Base-by-base conservation (phyloP, 371 early-diverging fungal species). In the Mucor lusitanicus region DNA sequence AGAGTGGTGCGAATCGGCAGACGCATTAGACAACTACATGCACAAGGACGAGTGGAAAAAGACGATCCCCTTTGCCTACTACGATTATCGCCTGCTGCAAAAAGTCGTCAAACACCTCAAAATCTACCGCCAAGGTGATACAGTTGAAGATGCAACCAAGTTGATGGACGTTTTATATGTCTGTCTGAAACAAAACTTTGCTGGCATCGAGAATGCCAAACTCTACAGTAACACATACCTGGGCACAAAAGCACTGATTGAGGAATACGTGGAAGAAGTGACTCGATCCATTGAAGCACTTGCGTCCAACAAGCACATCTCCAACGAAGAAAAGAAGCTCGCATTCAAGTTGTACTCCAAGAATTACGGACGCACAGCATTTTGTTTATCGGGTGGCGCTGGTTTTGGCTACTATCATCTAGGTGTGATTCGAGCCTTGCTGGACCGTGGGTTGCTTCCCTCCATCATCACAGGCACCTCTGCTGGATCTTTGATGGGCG, bases 361-460 rank as follows among this genome's bases (percentile, higher is more conserved):
- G 64, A 88, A 92, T 48, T 95, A 91, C 76, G 97, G 97, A 2
- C 82, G 94, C 11, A 92, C 95, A 0, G 97, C 97, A 1, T 81
- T 97, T 64, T 90, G 95, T 65, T 83, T 97, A 33, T 89, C 90
- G 8, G 97, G 97, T 15, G 97, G 97, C 53, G 96, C 94, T 0
- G 86, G 90, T 27, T 91, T 96, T 76, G 96, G 94, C 11, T 88
- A 90, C 69, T 91, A 87, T 67, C 96, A 96, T 69, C 71, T 93
- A 17, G 90, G 89, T 6, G 94, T 94, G 12, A 86, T 90, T 27
- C 90, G 91, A 23, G 86, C 93, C 0, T 78, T 97, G 35, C 78
- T 88, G 54, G 92, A 94, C 64, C 82, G 87, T 5, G 87, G 88
- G 19, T 72, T 94, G 12, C 78, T 97, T 40, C 97, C 97, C 6